A percentile compares a stretch with the other conserved stretches of the same genome.
These are phyloP conservation scores for Aspergillus nomiae DNA, from an alignment of 2,329 filamentous ascomycete genomes.

Conservation along the genomic window DNA sequence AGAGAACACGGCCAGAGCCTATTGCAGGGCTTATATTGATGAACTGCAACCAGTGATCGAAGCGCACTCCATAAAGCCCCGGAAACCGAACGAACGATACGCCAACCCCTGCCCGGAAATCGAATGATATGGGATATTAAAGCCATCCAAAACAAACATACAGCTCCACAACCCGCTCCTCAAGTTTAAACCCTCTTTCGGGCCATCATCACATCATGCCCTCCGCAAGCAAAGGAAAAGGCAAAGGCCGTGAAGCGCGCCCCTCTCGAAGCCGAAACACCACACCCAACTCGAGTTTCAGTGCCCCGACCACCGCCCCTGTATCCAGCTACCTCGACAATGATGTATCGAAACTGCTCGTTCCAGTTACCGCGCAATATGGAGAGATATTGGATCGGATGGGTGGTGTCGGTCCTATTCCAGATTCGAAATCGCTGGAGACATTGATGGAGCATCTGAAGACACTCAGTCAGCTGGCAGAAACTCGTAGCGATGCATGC, in stretches of 20 bases:
- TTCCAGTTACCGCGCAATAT: slow-evolving; percentile 54
- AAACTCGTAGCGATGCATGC: slow-evolving; percentile 59
- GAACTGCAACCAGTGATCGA: neutral
- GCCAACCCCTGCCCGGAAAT: neutral
- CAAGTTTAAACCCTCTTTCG: neutral
- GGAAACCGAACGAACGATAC: neutral
- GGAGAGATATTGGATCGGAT: slow-evolving; percentile 60
- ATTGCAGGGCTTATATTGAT: neutral
- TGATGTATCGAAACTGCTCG: slow-evolving; percentile 50
- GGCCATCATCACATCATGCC: slow-evolving; percentile 38
- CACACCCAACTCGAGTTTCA: slow-evolving; percentile 60
- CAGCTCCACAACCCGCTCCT: neutral
- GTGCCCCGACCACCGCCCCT: slow-evolving; percentile 41
- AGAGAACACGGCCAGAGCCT: neutral
- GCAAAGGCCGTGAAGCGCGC: slow-evolving; percentile 55
- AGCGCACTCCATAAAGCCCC: neutral
- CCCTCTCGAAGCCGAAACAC: slow-evolving; percentile 64
- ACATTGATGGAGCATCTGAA: slow-evolving; percentile 58
- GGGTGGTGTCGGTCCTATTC: slow-evolving; percentile 50
- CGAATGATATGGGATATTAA: neutral
- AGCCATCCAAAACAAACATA: neutral
- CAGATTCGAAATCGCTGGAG: slow-evolving; percentile 50
- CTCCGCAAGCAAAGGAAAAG: slow-evolving; percentile 52
- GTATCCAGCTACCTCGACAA: slow-evolving; percentile 59
- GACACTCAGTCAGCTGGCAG: slow-evolving; percentile 58